Percentiles rank a stretch among this genome's conserved stretches.
Evolutionary conservation across 805 yeast genomes (phyloP).

Genomic region (Nakazawaea peltata): DNA sequence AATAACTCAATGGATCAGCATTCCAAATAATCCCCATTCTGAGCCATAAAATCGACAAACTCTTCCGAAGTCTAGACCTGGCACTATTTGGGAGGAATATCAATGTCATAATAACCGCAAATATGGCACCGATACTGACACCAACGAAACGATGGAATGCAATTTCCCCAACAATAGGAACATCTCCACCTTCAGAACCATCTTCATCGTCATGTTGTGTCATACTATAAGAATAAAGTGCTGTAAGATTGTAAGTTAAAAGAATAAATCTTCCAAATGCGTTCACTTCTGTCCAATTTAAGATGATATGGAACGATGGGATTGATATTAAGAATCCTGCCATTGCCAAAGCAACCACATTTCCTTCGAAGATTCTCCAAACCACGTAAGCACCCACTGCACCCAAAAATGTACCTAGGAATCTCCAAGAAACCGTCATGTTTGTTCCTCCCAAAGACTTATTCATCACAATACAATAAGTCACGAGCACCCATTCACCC

Average conservation of each 20-base stretch:
- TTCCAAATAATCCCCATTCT: slow-evolving; percentile 79
- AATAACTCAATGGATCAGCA: slow-evolving; percentile 54
- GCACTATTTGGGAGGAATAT: slow-evolving; percentile 72
- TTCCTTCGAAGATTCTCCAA: slow-evolving; percentile 54
- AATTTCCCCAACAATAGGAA: slow-evolving; percentile 63
- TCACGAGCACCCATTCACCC: slow-evolving; percentile 81
- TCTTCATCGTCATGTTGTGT: slow-evolving; percentile 48
- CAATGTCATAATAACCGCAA: slow-evolving; percentile 68
- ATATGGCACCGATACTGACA: slow-evolving; percentile 63
- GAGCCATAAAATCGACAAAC: slow-evolving; percentile 66
- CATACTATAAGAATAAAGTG: slow-evolving; percentile 66
- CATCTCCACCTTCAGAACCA: slow-evolving; percentile 60
- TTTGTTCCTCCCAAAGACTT: slow-evolving; percentile 81
- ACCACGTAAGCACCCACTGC: slow-evolving; percentile 50
- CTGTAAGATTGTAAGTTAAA: slow-evolving; percentile 71
- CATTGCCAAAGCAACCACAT: slow-evolving; percentile 41
- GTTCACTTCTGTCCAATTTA: slow-evolving; percentile 56
- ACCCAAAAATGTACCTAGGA: slow-evolving; percentile 71
- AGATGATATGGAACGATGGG: slow-evolving; percentile 49
- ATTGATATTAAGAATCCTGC: slow-evolving; percentile 39
- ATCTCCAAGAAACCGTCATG: slow-evolving; percentile 66
- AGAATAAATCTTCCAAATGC: slow-evolving; percentile 65
- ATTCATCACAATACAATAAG: slow-evolving; percentile 77
- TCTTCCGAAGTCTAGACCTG: slow-evolving; percentile 54
- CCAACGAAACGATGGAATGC: slow-evolving; percentile 73